A percentile compares a stretch with the other conserved stretches of the same genome.
Conservation (phyloP, 2,329 filamentous ascomycete species). For the Hypoxylon rubiginosum region DNA sequence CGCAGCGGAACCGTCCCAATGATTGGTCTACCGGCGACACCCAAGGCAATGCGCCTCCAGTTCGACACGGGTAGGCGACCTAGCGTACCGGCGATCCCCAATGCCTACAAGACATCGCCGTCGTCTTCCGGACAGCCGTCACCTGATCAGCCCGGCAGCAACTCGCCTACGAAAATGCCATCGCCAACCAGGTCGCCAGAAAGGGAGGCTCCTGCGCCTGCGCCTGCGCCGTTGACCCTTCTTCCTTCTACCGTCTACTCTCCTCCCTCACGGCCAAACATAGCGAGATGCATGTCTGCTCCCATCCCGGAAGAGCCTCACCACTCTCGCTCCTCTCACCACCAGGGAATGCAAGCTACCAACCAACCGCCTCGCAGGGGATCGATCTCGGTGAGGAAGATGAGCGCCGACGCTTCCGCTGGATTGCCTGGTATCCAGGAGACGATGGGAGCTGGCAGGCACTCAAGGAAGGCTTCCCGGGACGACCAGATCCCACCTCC, state of each 20-base stretch:
- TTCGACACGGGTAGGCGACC: constrained; percentile 69
- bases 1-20: constrained; percentile 62
- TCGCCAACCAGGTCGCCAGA: constrained; percentile 49
- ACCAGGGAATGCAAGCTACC: constrained; percentile 49
- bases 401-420: constrained; percentile 55
- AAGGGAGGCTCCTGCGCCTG: constrained; percentile 38
- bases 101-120: constrained; percentile 61
- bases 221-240: constrained; percentile 57
- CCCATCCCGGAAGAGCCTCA: constrained; percentile 63
- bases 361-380: constrained; percentile 46
- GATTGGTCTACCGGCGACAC: constrained; percentile 89
- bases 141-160: constrained; percentile 50
- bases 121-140: constrained; percentile 55
- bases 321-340: constrained; percentile 59
- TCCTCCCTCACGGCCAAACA: constrained; percentile 63
- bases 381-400: constrained; percentile 54
- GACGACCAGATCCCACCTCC: constrained; percentile 66
- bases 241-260: constrained; percentile 73
- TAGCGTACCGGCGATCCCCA: constrained; percentile 67
- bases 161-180: constrained; percentile 48
- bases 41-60: constrained; percentile 88
- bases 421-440: constrained; percentile 64
- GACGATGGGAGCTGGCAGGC: constrained; percentile 54
- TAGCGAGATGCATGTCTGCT: constrained; percentile 74
- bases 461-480: constrained; percentile 61